These are phyloP conservation scores for Peterozyma xylosa DNA, from an alignment of 805 yeast species.

Conservation along the genomic window DNA sequence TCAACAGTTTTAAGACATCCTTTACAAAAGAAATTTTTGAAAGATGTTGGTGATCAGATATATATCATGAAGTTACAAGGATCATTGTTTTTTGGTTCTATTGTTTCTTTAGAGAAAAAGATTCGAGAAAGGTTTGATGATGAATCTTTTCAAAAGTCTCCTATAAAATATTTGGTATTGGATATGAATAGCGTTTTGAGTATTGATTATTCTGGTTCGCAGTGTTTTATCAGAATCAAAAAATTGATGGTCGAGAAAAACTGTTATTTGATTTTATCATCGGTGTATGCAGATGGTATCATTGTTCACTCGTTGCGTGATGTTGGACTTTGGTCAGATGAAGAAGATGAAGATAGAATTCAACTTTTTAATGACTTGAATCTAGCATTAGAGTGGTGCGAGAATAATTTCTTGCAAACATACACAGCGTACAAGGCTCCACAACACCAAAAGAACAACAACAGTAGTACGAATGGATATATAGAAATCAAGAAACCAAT, in stretches of 20 bases:
- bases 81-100: slow-evolving; percentile 88
- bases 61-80: slow-evolving; percentile 84
- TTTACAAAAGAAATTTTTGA: slow-evolving; percentile 76
- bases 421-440: slow-evolving; percentile 32
- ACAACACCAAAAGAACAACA: not conserved
- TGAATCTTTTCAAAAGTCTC: slow-evolving; percentile 38
- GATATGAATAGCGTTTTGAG: slow-evolving; percentile 79
- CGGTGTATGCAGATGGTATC: slow-evolving; percentile 60
- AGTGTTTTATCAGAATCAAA: slow-evolving; percentile 83
- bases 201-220: slow-evolving; percentile 93
- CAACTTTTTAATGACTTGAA: slow-evolving; percentile 75
- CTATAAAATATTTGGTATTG: slow-evolving; percentile 72
- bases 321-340: slow-evolving; percentile 68
- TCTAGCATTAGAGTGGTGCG: slow-evolving; percentile 94
- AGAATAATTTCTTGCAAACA: slow-evolving; percentile 71
- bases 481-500: no score
- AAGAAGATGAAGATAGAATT: slow-evolving; percentile 35
- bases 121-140: slow-evolving; percentile 61
- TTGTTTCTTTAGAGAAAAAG: slow-evolving; percentile 79
- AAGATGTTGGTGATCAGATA: slow-evolving; percentile 84
- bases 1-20: slow-evolving; percentile 92
- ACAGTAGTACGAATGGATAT: not conserved
- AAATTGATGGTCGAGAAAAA: slow-evolving; percentile 64
- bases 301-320: slow-evolving; percentile 70
- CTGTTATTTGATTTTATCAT: slow-evolving; percentile 70